These are phyloP conservation scores for Colletotrichum eremochloae DNA, from an alignment of 2,329 filamentous ascomycete species.

Conservation along the genomic window DNA sequence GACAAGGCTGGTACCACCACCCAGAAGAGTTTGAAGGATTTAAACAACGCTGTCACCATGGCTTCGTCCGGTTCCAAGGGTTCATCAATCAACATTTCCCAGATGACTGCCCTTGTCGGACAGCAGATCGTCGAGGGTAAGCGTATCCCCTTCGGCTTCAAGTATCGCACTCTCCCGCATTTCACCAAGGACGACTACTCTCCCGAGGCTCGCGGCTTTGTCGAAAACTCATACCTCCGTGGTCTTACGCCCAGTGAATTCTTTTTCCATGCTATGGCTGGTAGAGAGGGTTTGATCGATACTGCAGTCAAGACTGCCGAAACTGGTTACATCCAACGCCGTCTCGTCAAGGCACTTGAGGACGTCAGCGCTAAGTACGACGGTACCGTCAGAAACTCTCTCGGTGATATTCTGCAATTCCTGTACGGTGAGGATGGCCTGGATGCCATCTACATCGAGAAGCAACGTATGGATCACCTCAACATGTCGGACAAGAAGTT, in stretches of 20 bases:
- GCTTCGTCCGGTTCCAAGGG: constrained; percentile 97
- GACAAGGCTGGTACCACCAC: constrained; percentile 95
- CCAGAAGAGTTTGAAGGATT: constrained; percentile 91
- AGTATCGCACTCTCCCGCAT: constrained; percentile 95
- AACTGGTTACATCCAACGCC: constrained; percentile 98
- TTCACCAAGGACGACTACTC: constrained; percentile 99
- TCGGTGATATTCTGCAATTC: constrained; percentile 97
- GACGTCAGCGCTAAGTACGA: constrained; percentile 98
- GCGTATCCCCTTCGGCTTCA: constrained; percentile 99
- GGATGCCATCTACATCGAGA: constrained; percentile 93
- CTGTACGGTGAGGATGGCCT: constrained; percentile 97
- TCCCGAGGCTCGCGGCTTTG: constrained; percentile 95
- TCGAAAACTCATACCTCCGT: constrained; percentile 98
- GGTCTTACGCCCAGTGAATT: constrained; percentile 96
- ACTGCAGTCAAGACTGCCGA: constrained; percentile 99
- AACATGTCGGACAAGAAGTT: constrained; percentile 84
- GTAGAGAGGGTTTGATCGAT: constrained; percentile 99
- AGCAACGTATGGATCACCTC: constrained; percentile 89
- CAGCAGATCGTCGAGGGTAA: constrained; percentile 99
- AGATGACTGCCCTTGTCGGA: constrained; percentile 98
- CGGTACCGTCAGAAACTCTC: constrained; percentile 94
- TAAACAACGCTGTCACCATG: constrained; percentile 98
- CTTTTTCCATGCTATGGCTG: constrained; percentile 99
- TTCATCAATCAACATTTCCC: constrained; percentile 98
- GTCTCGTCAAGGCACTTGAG: constrained; percentile 97